A percentile compares a stretch with the other conserved stretches of the same genome.
Evolutionary conservation across 2,329 filamentous ascomycete species (phyloP).

Genomic region (Verticillium nonalfalfae): DNA sequence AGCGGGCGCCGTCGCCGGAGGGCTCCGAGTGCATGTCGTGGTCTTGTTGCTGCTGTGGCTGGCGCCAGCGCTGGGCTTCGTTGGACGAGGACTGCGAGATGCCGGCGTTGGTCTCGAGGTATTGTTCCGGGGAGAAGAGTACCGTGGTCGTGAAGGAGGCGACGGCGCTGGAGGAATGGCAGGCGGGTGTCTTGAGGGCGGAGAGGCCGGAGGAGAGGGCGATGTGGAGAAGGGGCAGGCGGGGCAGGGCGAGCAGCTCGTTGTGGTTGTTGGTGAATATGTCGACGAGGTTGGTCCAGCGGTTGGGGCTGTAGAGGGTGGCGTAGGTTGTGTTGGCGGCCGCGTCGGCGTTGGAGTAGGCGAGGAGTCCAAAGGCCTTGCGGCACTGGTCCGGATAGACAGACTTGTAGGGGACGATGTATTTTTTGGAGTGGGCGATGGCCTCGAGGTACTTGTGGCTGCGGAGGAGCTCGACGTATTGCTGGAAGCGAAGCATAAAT

Average conservation of each 20-base stretch:
- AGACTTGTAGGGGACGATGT: constrained; percentile 64
- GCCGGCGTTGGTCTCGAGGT: neutral
- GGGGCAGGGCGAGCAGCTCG: constrained; percentile 73
- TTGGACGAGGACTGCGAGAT: neutral
- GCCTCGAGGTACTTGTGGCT: constrained; percentile 69
- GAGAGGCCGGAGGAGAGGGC: constrained; percentile 88
- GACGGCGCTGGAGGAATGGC: constrained; percentile 61
- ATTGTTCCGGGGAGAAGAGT: neutral
- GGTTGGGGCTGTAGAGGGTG: constrained; percentile 63
- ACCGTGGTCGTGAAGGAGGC: constrained; percentile 18
- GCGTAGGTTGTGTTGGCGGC: constrained; percentile 35
- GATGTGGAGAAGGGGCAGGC: constrained; percentile 79
- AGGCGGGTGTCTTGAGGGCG: constrained; percentile 90
- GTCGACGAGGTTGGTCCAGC: constrained; percentile 71
- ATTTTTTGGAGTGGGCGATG: constrained; percentile 74
- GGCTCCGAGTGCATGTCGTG: constrained; percentile 16
- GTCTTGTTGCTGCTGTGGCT: constrained; percentile 16
- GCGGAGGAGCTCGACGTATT: constrained; percentile 87
- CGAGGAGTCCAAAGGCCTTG: constrained; percentile 74
- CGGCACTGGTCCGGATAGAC: constrained; percentile 63
- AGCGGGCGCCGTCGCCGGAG: constrained; percentile 2
- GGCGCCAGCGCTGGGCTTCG: constrained; percentile 3
- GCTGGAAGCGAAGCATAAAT: constrained; percentile 87
- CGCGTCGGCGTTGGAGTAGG: constrained; percentile 56
- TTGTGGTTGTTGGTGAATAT: constrained; percentile 86